A percentile compares a stretch with the other conserved stretches of the same genome.
These are phyloP conservation scores for Solanum pimpinellifolium DNA, from an alignment of 257 asterid species.

Conservation along the genomic window DNA sequence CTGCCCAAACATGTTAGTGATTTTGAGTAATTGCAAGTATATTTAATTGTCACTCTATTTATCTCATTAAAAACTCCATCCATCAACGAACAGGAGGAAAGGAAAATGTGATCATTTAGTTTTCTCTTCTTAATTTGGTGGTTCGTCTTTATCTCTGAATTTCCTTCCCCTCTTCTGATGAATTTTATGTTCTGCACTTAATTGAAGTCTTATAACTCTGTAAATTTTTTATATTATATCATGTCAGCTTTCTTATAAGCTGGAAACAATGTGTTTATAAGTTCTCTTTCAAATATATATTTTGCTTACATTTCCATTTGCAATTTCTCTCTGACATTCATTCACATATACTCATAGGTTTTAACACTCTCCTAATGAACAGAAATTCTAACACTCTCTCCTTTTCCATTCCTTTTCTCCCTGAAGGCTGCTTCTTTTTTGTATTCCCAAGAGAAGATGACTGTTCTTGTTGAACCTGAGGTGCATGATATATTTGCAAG, in stretches of 20 bases:
- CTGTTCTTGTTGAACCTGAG: slow-evolving; percentile 95
- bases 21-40: background rate
- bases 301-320: background rate
- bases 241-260: background rate
- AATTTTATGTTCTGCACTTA: background rate
- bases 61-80: background rate
- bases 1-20: background rate
- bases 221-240: background rate
- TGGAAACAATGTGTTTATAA: background rate
- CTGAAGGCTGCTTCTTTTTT: slow-evolving; percentile 88
- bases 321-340: background rate
- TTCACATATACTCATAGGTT: background rate
- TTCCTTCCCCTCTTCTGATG: background rate
- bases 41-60: background rate
- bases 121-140: background rate
- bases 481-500: slow-evolving; percentile 93
- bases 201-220: background rate
- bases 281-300: background rate
- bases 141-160: background rate
- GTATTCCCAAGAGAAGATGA: slow-evolving; percentile 86
- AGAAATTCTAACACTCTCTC: background rate
- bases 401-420: background rate
- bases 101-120: background rate
- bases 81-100: background rate
- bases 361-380: background rate